Conservation (phyloP, 2,329 filamentous ascomycete species). For the Ascochyta clinopodiicola region DNA sequence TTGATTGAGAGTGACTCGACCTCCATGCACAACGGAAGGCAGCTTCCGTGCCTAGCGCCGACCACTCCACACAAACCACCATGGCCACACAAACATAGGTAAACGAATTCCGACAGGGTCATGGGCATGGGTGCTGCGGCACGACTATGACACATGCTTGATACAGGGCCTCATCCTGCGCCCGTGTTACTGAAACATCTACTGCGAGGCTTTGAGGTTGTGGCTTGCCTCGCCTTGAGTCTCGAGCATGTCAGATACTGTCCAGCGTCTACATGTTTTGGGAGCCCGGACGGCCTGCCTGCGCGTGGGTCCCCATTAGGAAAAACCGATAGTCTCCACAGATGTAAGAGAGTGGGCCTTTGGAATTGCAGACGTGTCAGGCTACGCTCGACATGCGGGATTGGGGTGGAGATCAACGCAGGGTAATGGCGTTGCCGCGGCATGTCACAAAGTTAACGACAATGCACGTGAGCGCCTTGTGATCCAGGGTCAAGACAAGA, state of each 20-base stretch:
- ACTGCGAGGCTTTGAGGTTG: background rate
- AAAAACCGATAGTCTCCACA: background rate
- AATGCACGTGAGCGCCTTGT: constrained; percentile 1
- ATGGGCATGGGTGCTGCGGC: constrained; percentile 8
- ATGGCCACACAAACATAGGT: background rate
- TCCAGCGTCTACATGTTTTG: constrained; percentile 6
- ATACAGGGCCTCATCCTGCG: constrained; percentile 8
- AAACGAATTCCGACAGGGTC: background rate
- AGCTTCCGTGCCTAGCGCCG: constrained; percentile 1
- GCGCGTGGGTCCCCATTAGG: constrained; percentile 2
- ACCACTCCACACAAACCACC: background rate
- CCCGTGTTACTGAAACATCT: background rate
- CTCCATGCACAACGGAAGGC: constrained; percentile 3
- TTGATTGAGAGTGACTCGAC: constrained; percentile 6
- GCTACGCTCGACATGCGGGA: constrained; percentile 13
- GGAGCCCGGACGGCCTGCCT: constrained; percentile 1
- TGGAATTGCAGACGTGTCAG: constrained; percentile 4
- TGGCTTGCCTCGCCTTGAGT: background rate
- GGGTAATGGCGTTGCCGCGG: constrained; percentile 9
- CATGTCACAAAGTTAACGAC: background rate
- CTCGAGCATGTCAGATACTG: background rate
- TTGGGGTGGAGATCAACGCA: constrained; percentile 16
- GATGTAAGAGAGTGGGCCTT: constrained; percentile 7
- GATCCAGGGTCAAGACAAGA: background rate
- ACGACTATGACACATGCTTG: constrained; percentile 1